These are phyloP conservation scores for Escovopsis sp. DNA, from an alignment of 2,329 filamentous ascomycete species.

Conservation along the genomic window DNA sequence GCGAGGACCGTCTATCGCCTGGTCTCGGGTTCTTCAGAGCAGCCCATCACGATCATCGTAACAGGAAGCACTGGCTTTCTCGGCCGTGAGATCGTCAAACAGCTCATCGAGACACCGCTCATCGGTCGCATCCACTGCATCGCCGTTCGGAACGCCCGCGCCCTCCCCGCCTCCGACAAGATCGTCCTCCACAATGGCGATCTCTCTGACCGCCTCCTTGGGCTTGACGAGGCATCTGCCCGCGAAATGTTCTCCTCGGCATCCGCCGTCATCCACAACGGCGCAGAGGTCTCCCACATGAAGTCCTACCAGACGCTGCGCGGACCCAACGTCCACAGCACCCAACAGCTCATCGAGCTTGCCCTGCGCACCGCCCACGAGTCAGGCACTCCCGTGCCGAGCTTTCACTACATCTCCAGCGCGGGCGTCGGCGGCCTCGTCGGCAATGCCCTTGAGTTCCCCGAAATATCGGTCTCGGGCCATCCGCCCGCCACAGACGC, in stretches of 20 bases:
- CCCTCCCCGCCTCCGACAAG: not conserved
- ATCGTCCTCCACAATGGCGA: not conserved
- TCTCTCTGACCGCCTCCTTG: not conserved
- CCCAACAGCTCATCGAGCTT: conserved; percentile 4
- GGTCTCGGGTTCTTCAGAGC: not conserved
- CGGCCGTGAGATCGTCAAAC: conserved; percentile 1
- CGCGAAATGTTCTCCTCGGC: not conserved
- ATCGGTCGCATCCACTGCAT: not conserved
- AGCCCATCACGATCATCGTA: not conserved
- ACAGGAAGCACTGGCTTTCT: conserved; percentile 8
- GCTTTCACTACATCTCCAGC: conserved; percentile 1
- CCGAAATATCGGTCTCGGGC: not conserved
- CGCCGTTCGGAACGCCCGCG: not conserved
- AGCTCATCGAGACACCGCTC: not conserved
- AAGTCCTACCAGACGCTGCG: conserved; percentile 5
- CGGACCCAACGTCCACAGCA: conserved; percentile 5
- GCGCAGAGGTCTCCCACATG: conserved; percentile 4
- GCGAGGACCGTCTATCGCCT: not conserved
- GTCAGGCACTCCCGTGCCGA: not conserved
- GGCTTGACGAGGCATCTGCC: not conserved
- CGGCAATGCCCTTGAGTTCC: not conserved
- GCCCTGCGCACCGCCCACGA: conserved; percentile 2
- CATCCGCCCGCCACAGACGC: not conserved
- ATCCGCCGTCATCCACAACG: conserved; percentile 7
- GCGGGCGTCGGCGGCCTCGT: not conserved